Base-by-base conservation (phyloP, 805 yeast genomes). In the Martiniozyma abietophila region DNA sequence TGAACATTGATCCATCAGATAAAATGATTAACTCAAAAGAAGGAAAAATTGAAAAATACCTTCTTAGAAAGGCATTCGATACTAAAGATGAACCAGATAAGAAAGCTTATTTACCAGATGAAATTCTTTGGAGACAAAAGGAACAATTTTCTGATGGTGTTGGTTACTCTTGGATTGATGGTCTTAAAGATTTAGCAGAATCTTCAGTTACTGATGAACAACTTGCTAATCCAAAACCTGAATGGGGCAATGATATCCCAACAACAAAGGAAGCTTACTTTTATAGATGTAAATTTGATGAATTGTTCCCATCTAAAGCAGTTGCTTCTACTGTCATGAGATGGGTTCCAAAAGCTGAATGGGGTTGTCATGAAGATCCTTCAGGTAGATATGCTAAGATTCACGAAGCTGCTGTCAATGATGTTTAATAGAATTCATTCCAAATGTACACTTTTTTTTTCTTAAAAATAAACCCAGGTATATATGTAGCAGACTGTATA, bases 331-430 rank as follows among this genome's bases (percentile, higher is more conserved):
- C 98, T 14, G 99, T 92, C 41, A 86, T 84, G 96, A 81, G 98
- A 73, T 92, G 99, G 99, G 65, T 92, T 63, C 99, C 99, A 59
- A 92, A 92, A 73, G 97, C 97, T 44, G 98, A 92, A 62, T 92
- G 99, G 99, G 99, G 99, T 48, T 92, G 98, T 67, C 86, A 88
- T 54, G 95, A 80, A 52, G 99, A 92, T 64, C 99, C 99, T 35
- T 82, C 95, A 37, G 99, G 99, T 47, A 83, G 99, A 68, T 89
- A 69, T 57, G 96, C 95, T 48, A 75, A 82, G 67, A 76, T 81
- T 50, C 98, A 92, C 61, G 88, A 82, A 37, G 59, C 79, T 50
- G 74, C 79, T 45, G 72, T 78, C 25, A 19, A 34, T 5, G 33
- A 39, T 18, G 29, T 28, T 28, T 15, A 11, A 26, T 26, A 26